Base-by-base conservation (phyloP, 805 yeast species). In the Candida chilensis region DNA sequence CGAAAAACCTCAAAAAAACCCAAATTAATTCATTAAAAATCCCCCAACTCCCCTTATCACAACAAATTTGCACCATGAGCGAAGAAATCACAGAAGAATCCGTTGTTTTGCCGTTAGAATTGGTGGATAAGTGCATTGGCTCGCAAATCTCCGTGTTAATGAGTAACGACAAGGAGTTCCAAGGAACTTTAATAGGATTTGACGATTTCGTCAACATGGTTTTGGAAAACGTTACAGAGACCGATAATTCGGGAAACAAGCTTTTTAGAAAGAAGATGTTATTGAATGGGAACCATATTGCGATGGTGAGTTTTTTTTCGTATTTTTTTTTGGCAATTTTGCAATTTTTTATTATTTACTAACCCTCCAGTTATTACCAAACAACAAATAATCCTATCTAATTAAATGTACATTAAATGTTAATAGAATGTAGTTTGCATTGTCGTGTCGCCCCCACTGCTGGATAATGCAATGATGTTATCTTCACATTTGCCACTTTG, bases 201-300 rank as follows among this genome's bases (percentile, higher is more conserved):
- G 98, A 92, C 51, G 97, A 92, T 54, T 90, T 80, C 45, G 96
- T 92, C 36, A 92, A 85, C 49, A 76, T 88, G 54, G 94, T 92
- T 8, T 65, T 92, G 31, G 83, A 82, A 42, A 78, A 88, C 43
- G 96, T 81, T 21, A 67, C 68, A 6, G 95, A 84, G 27, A 47
- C 47, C 4, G 71, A 65, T 31, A 58, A 52, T 25, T 65, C 64
- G 20, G 68, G 67, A 4, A 47, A 51, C 33, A 56, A 62, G 25
- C 64, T 59, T 20, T 64, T 61, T 14, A 64, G 72, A 16, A 67
- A 78, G 34, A 71, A 66, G 43, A 75, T 82, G 71, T 60, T 82
- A 27, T 60, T 82, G 41, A 80, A 79, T 50, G 87, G 88, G 6
- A 75, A 78, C 36, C 76, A 71, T 39, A 71, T 82, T 28, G 74